Base-by-base conservation (phyloP, 352 stramenopile genomes). In the Phytophthora podocarpi region DNA sequence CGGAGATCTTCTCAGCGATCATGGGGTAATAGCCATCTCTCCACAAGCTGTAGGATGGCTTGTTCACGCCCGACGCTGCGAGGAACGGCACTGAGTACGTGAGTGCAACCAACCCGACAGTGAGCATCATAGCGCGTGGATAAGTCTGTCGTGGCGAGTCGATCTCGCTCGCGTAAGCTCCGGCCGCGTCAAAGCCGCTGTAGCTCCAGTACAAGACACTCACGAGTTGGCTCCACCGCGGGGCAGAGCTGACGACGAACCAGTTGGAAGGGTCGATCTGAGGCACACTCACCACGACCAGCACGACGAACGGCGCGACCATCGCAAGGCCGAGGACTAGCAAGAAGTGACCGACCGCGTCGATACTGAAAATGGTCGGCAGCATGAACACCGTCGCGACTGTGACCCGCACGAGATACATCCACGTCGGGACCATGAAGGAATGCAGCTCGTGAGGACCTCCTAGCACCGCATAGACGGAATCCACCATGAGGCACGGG, bases 141-240 rank as follows among this genome's bases (percentile, higher is more conserved):
- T 97, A 98, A 1, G 82, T 96, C 11, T 66, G 68, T 27, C 70
- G 74, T 1, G 93, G 91, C 30, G 93, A 77, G 20, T 96, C 71
- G 31, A 98, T 95, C 68, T 98, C 95, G 18, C 82, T 90, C 8
- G 94, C 93, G 71, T 98, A 98, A 2, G 82, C 87, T 8, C 89
- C 91, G 0, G 90, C 95, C n/a, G 75, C 82, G 60, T 99, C 97
- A 61, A 98, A 98, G 20, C 89, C 95, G 62, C 97, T 98, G 55
- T 98, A 92, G 75, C 96, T 98, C 96, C 96, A 99, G 70, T 98
- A 98, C 18, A 99, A 64, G 24, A 97, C 93, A 66, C 97, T 98
- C 8, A 98, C 45, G 16, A 97, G 93, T 30, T 90, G 82, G 43
- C 82, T 81, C 90, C 90, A 98, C 3, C 32, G 54, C 15, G 67